Percentiles rank a stretch among this genome's conserved stretches.
These are phyloP conservation scores for Leishmania arabica DNA, from an alignment of 208 protist species.

Conservation along the genomic window DNA sequence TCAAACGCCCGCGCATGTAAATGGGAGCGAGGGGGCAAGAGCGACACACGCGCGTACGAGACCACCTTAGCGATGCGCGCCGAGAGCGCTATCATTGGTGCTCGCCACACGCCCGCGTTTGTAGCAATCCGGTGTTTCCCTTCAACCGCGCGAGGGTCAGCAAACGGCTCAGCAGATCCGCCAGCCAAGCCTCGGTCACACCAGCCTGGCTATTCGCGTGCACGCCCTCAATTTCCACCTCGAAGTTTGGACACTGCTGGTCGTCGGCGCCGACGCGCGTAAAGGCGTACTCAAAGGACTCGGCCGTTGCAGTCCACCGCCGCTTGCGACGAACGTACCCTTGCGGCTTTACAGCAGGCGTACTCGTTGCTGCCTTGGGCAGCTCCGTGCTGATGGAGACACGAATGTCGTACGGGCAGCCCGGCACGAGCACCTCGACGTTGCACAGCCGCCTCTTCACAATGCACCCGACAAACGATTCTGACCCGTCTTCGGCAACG, in stretches of 20 bases:
- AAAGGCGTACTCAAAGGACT: slow-evolving; percentile 62
- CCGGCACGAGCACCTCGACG: slow-evolving; percentile 63
- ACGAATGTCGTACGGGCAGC: slow-evolving; percentile 65
- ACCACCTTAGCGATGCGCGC: background rate
- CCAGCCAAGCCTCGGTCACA: slow-evolving; percentile 56
- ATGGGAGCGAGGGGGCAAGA: background rate
- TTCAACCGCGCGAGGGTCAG: slow-evolving; percentile 36
- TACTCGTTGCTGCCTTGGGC: background rate
- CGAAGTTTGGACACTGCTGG: slow-evolving; percentile 29
- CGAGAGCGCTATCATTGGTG: background rate
- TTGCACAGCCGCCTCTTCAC: slow-evolving; percentile 62
- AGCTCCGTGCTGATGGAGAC: slow-evolving; percentile 60
- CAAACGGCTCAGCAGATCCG: slow-evolving; percentile 44
- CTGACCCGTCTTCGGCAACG: slow-evolving; percentile 29
- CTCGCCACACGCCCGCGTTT: too few species aligned
- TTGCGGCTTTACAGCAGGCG: slow-evolving; percentile 20
- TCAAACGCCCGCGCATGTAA: background rate
- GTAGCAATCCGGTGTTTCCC: slow-evolving; percentile 29
- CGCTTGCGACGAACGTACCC: slow-evolving; percentile 59
- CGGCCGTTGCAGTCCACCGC: slow-evolving; percentile 47
- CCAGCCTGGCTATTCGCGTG: slow-evolving; percentile 33
- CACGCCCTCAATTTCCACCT: slow-evolving; percentile 78
- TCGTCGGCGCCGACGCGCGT: slow-evolving; percentile 41
- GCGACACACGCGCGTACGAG: background rate
- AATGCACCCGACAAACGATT: slow-evolving; percentile 33